Conservation (phyloP, 495 filamentous ascomycete genomes). For the Lasiosphaeriaceae sp. region DNA sequence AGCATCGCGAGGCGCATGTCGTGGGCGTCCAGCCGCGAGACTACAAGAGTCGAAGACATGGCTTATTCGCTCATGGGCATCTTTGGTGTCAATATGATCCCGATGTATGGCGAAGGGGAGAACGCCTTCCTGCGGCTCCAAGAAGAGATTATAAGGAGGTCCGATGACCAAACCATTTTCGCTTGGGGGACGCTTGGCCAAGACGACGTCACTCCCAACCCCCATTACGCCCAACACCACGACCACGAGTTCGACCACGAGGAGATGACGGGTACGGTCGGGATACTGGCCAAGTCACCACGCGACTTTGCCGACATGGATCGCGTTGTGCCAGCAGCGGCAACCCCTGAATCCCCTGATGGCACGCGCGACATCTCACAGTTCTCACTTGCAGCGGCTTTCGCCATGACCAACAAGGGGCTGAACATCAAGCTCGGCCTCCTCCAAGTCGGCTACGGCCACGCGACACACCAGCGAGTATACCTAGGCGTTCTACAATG, state of each 20-base stretch:
- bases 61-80: constrained; percentile 38
- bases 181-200: constrained; percentile 22
- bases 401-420: constrained; percentile 26
- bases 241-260: constrained; percentile 14
- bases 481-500: constrained; percentile 21
- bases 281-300: constrained; percentile 15
- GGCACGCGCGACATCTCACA: not conserved
- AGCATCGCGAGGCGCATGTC: constrained; percentile 27
- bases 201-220: not conserved
- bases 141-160: constrained; percentile 27
- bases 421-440: constrained; percentile 17
- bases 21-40: constrained; percentile 31
- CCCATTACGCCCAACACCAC: not conserved
- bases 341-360: not conserved
- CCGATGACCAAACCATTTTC: constrained; percentile 27
- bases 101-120: constrained; percentile 37
- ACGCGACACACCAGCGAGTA: constrained; percentile 5
- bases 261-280: constrained; percentile 7
- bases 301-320: constrained; percentile 16
- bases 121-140: constrained; percentile 31
- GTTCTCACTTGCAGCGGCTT: not conserved
- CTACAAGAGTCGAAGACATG: constrained; percentile 31
- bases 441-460: not conserved
- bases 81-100: constrained; percentile 30
- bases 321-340: constrained; percentile 6